These are phyloP conservation scores for Candida suzukii DNA, from an alignment of 805 yeast genomes.

Conservation along the genomic window DNA sequence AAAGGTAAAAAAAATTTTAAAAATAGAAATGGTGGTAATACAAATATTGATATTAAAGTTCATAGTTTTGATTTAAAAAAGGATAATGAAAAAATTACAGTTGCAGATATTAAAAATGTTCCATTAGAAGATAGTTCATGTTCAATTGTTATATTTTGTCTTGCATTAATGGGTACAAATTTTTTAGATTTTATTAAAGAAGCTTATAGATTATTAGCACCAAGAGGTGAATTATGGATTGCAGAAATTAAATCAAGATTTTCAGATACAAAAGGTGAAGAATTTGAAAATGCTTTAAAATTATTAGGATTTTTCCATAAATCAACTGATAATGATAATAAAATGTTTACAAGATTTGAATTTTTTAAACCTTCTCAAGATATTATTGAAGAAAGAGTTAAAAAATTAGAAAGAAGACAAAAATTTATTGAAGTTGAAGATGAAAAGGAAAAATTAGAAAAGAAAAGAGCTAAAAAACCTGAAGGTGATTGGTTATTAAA, in stretches of 20 bases:
- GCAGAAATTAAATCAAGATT: conserved; percentile 95
- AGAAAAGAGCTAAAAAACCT: conserved; percentile 45
- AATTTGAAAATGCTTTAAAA: conserved; percentile 74
- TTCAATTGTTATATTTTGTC: conserved; percentile 84
- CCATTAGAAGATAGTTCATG: conserved; percentile 78
- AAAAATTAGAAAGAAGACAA: conserved; percentile 53
- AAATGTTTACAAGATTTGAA: conserved; percentile 93
- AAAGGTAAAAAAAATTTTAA: conserved; percentile 5
- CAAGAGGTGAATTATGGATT: conserved; percentile 94
- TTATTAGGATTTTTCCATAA: conserved; percentile 81
- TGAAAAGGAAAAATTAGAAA: conserved; percentile 52
- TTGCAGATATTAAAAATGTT: conserved; percentile 91
- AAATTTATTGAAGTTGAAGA: conserved; percentile 67
- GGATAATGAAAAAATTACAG: conserved; percentile 85
- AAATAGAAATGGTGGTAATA: conserved; percentile 10
- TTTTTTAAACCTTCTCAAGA: conserved; percentile 81
- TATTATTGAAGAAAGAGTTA: conserved; percentile 53
- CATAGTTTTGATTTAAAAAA: conserved; percentile 90
- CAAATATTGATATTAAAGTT: conserved; percentile 49
- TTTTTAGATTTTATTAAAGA: conserved; percentile 87
- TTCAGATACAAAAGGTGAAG: conserved; percentile 66
- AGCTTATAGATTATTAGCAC: conserved; percentile 79
- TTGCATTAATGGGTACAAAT: conserved; percentile 96
- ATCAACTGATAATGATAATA: conserved; percentile 77
- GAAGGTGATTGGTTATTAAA: conserved; percentile 88